Conservation (phyloP, 225 moss, liverwort and hornwort genomes). For the Antitrichia curtipendula region DNA sequence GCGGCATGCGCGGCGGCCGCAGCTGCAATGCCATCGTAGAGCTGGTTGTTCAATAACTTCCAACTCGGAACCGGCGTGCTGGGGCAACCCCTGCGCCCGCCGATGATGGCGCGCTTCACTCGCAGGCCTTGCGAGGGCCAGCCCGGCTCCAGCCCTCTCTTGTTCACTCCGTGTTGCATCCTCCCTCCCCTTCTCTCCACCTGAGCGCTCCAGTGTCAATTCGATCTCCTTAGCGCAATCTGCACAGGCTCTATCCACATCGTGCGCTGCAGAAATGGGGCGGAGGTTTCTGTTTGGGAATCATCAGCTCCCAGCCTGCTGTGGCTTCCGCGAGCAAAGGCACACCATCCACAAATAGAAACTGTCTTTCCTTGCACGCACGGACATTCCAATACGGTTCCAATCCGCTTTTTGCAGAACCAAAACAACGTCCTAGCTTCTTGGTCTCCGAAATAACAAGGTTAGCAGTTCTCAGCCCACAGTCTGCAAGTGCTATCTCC, state of each 20-base stretch:
- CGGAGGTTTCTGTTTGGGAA: not conserved
- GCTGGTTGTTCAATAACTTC: conserved; percentile 84
- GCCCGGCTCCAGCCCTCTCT: conserved; percentile 39
- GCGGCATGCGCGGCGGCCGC: conserved; percentile 78
- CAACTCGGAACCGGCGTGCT: conserved; percentile 96
- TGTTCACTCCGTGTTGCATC: conserved; percentile 30
- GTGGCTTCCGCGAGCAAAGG: not conserved
- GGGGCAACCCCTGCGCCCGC: conserved; percentile 66
- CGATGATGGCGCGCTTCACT: conserved; percentile 63
- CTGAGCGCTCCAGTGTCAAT: conserved; percentile 2
- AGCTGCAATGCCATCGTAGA: conserved; percentile 89
- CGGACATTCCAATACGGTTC: not conserved
- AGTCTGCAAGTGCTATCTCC: not conserved
- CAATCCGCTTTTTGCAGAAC: not conserved
- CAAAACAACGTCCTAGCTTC: not conserved
- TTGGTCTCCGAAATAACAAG: not conserved
- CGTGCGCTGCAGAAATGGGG: not conserved
- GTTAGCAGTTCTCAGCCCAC: not conserved
- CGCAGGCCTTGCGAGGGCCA: conserved; percentile 65
- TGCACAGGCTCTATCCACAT: conserved; percentile 8
- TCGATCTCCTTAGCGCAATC: not conserved
- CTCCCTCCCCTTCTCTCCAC: conserved; percentile 3
- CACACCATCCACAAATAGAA: not conserved
- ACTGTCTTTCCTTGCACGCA: not conserved
- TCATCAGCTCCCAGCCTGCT: not conserved